Percentiles rank a stretch among this genome's conserved stretches.
Evolutionary conservation across 805 yeast genomes (phyloP).

Genomic region (Wickerhamomyces rabaulensis): DNA sequence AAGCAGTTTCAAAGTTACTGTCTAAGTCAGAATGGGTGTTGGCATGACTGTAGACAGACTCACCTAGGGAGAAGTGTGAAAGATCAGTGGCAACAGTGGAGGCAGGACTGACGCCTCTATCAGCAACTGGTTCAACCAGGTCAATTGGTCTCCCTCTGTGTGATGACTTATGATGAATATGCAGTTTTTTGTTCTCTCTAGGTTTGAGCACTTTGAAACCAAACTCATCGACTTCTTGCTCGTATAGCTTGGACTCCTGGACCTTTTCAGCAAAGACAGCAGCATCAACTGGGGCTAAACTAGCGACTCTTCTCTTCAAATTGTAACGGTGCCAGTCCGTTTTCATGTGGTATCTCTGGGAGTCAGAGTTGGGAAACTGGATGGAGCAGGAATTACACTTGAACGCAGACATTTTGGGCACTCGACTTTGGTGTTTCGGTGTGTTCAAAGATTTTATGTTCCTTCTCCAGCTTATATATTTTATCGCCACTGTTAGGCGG

Average conservation of each 20-base stretch:
- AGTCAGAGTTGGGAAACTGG: slow-evolving; percentile 73
- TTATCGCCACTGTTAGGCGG: not conserved
- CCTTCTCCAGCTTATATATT: not conserved
- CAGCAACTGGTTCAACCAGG: slow-evolving; percentile 4
- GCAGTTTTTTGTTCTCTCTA: slow-evolving; percentile 12
- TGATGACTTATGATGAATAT: slow-evolving; percentile 9
- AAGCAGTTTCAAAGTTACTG: slow-evolving; percentile 37
- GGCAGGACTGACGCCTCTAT: slow-evolving; percentile 45
- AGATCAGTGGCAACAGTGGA: slow-evolving; percentile 49
- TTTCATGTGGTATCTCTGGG: slow-evolving; percentile 91
- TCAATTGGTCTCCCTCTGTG: slow-evolving; percentile 25
- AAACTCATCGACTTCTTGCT: slow-evolving; percentile 33
- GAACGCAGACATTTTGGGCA: slow-evolving; percentile 25
- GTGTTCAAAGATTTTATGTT: too few species aligned
- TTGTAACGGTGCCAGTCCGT: slow-evolving; percentile 98
- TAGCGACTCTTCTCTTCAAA: slow-evolving; percentile 87
- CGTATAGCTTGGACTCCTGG: slow-evolving; percentile 28
- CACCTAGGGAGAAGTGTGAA: slow-evolving; percentile 54
- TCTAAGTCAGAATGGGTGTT: slow-evolving; percentile 32
- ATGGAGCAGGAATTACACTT: slow-evolving; percentile 90
- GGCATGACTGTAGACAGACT: slow-evolving; percentile 30
- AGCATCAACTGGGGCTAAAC: slow-evolving; percentile 66
- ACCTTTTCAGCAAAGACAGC: slow-evolving; percentile 38
- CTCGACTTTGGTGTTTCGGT: not conserved
- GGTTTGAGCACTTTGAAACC: slow-evolving; percentile 32